Evolutionary conservation across 352 stramenopile genomes (phyloP).

Genomic region (Phytophthora citricola): DNA sequence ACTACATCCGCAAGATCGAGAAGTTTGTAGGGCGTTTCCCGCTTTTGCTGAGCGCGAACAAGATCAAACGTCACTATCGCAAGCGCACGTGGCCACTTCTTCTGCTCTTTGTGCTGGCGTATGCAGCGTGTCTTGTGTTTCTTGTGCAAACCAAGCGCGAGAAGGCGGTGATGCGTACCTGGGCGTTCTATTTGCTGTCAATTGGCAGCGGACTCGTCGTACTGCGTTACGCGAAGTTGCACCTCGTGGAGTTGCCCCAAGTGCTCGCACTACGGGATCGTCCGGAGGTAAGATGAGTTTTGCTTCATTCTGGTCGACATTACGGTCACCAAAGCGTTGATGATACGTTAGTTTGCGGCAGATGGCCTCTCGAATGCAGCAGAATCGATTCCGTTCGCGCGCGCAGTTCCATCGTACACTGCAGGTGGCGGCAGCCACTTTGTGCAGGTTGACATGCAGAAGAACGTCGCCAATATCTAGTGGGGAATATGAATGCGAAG

Average conservation of each 20-base stretch:
- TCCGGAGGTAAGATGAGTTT: conserved; percentile 54
- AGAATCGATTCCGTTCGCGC: conserved; percentile 72
- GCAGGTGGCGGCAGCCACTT: conserved; percentile 16
- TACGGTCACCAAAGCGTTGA: too few species aligned
- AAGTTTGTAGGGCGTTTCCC: conserved; percentile 76
- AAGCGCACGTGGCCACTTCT: conserved; percentile 47
- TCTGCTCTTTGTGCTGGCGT: conserved; percentile 56
- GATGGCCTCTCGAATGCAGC: conserved; percentile 36
- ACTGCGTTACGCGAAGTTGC: conserved; percentile 74
- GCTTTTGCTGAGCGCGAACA: conserved; percentile 38
- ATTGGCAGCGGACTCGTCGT: conserved; percentile 70
- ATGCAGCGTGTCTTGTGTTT: conserved; percentile 44
- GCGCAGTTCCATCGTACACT: conserved; percentile 55
- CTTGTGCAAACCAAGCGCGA: conserved; percentile 45
- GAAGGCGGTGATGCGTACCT: conserved; percentile 47
- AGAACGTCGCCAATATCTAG: conserved; percentile 21
- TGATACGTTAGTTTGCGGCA: conserved; percentile 54
- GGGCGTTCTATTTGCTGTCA: conserved; percentile 65
- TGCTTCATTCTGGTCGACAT: background rate
- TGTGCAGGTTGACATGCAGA: conserved; percentile 28
- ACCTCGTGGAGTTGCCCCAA: conserved; percentile 76
- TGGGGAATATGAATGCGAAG: background rate
- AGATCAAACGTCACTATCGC: conserved; percentile 69
- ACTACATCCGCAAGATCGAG: conserved; percentile 85
- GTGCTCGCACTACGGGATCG: conserved; percentile 67